Evolutionary conservation across 805 yeast genomes (phyloP).

Genomic region (Lachancea quebecensis): DNA sequence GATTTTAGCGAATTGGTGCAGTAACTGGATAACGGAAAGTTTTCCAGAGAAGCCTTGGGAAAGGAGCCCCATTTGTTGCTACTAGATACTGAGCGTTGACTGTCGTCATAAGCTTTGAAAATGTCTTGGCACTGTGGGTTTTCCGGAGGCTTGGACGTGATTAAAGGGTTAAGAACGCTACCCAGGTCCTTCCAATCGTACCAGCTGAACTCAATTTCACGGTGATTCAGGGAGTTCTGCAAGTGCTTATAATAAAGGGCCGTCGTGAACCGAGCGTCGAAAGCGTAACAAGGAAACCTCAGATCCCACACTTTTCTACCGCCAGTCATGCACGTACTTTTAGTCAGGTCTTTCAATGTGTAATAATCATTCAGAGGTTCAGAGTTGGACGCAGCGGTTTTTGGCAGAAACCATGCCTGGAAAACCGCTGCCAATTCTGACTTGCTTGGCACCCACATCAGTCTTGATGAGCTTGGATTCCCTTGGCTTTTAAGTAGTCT

Average conservation of each 20-base stretch:
- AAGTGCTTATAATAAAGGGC: not conserved
- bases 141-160: not conserved
- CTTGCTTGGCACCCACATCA: not conserved
- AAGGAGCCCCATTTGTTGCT: not conserved
- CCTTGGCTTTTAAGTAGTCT: not conserved
- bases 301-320: no score
- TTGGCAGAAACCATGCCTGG: not conserved
- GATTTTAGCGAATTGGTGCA: not conserved
- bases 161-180: not conserved
- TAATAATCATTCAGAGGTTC: constrained; percentile 1
- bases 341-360: not conserved
- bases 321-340: no score
- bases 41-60: not conserved
- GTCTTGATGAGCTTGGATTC: not conserved
- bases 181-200: constrained; percentile 8
- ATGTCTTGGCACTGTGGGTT: constrained; percentile 1
- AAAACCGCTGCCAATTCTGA: not conserved
- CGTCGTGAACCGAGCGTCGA: constrained; percentile 1
- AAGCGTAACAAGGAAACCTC: not conserved
- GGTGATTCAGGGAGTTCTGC: not conserved
- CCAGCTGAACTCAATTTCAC: constrained; percentile 5
- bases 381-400: not conserved
- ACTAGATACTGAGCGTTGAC: no score
- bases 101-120: not conserved
- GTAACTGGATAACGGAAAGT: not conserved